These are phyloP conservation scores for Wickerhamomyces canadensis DNA, from an alignment of 805 yeast species.

Conservation along the genomic window DNA sequence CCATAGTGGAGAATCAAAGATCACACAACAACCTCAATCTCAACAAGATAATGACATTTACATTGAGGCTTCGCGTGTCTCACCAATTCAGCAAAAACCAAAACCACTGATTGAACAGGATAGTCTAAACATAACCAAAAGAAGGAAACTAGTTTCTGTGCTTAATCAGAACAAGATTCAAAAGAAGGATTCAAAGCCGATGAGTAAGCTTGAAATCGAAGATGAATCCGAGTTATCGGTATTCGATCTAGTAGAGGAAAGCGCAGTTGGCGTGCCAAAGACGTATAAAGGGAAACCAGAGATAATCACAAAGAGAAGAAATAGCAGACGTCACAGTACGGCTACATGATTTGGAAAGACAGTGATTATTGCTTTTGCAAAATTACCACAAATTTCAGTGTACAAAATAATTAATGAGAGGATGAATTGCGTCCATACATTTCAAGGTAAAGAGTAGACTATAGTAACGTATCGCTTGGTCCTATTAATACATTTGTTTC, in stretches of 20 bases:
- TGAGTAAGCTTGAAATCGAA: conserved; percentile 4
- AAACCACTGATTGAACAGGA: conserved; percentile 17
- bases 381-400: background rate
- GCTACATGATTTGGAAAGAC: conserved; percentile 2
- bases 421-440: too few relatives aligned
- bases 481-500: too few relatives aligned
- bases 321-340: conserved; percentile 23
- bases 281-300: conserved; percentile 22
- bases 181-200: conserved; percentile 4
- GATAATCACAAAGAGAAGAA: conserved; percentile 11
- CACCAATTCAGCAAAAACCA: conserved; percentile 8
- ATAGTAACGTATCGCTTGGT: too few relatives aligned
- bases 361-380: background rate
- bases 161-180: conserved; percentile 13
- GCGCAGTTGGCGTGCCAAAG: conserved; percentile 24
- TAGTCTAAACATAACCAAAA: conserved; percentile 21
- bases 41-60: conserved; percentile 3
- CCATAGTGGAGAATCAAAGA: too few relatives aligned
- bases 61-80: conserved; percentile 8
- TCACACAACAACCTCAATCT: too few relatives aligned
- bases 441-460: too few relatives aligned
- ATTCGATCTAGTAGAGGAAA: conserved; percentile 25
- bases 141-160: conserved; percentile 20
- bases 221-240: conserved; percentile 22
- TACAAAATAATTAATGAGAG: too few relatives aligned